A percentile compares a stretch with the other conserved stretches of the same genome.
Evolutionary conservation across 73 alveolate species (phyloP).

Genomic region (Stentor roeselii): DNA sequence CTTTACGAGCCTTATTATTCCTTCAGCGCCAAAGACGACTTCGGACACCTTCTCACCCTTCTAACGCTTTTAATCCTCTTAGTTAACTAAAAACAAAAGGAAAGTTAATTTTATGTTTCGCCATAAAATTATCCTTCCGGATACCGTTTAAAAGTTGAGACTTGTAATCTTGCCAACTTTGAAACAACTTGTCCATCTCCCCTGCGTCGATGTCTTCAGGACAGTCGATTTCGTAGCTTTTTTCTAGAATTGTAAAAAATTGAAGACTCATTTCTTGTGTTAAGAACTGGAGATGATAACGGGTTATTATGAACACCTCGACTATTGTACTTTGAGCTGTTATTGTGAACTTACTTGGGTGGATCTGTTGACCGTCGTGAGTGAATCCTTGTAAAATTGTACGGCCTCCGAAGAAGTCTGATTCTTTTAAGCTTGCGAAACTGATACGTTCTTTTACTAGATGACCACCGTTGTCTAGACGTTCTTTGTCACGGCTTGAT

Average conservation of each 20-base stretch:
- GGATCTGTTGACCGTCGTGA: not conserved
- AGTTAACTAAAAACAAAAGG: not conserved
- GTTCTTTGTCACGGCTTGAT: not conserved
- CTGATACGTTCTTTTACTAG: not conserved
- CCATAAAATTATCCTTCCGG: not conserved
- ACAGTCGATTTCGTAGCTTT: not conserved
- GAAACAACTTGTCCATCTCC: not conserved
- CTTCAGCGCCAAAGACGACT: no score
- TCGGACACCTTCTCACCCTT: no score
- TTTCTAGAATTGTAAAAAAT: not conserved
- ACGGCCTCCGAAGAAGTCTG: conserved; percentile 3
- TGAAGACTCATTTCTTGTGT: not conserved
- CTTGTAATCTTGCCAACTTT: not conserved
- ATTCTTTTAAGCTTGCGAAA: not conserved
- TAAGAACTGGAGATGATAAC: not conserved
- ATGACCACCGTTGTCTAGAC: not conserved
- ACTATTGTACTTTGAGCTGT: conserved; percentile 4
- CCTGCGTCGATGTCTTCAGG: not conserved
- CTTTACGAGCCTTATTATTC: no score
- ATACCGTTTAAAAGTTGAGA: not conserved
- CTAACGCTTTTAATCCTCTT: no score
- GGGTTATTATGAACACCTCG: not conserved
- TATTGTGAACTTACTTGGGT: not conserved
- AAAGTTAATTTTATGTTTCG: not conserved
- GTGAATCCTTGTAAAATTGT: not conserved